These are phyloP conservation scores for Garcia nutans DNA, from an alignment of 345 rosid species.

Conservation along the genomic window DNA sequence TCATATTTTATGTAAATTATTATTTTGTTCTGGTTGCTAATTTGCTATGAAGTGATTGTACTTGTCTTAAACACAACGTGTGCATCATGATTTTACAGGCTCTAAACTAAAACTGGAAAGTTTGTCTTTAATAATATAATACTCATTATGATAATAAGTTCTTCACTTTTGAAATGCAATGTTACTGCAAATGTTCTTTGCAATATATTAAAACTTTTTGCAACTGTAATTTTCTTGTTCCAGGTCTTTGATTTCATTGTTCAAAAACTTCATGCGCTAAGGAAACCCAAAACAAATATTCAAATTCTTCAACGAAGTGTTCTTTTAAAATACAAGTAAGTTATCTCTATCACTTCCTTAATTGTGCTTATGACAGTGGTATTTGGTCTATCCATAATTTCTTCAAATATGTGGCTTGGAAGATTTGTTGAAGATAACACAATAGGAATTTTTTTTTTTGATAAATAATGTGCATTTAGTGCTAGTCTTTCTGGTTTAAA, in stretches of 20 bases:
- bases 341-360: constrained; percentile 11
- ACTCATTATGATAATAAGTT: background rate
- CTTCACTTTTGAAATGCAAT: background rate
- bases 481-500: no score
- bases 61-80: background rate
- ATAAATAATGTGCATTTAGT: background rate
- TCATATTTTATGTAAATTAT: background rate
- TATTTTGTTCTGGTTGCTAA: background rate
- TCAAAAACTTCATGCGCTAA: constrained; percentile 92
- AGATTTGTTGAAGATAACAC: background rate
- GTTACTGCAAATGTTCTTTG: background rate
- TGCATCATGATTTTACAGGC: background rate
- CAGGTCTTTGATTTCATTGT: constrained; percentile 96
- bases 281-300: constrained; percentile 98
- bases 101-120: background rate
- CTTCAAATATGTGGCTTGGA: background rate
- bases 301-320: constrained; percentile 98
- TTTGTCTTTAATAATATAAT: background rate
- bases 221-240: constrained; percentile 18
- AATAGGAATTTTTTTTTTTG: background rate
- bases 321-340: constrained; percentile 92
- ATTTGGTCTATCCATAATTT: background rate
- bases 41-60: background rate
- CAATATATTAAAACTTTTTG: background rate
- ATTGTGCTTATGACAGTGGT: background rate